Percentiles rank a stretch among this genome's conserved stretches.
Conservation (phyloP, 352 stramenopile genomes). For the Globisporangium nagaii region DNA sequence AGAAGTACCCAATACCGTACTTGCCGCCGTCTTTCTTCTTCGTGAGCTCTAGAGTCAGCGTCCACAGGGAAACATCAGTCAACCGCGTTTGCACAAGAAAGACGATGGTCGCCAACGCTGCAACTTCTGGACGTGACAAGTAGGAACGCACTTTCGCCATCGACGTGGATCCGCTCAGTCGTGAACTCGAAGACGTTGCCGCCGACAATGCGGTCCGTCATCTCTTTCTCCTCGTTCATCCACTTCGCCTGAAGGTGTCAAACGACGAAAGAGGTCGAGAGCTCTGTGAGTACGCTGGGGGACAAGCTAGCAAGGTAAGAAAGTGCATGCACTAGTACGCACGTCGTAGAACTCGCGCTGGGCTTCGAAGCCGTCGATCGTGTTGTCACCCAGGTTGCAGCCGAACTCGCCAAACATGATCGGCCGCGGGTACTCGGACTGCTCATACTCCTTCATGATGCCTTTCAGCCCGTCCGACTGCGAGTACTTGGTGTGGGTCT, state of each 20-base stretch:
- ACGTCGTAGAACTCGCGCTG: slow-evolving; percentile 44
- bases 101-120: too few species aligned
- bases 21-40: slow-evolving; percentile 31
- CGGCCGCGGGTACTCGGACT: slow-evolving; percentile 27
- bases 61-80: background rate
- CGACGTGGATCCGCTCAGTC: slow-evolving; percentile 55
- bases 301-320: too few species aligned
- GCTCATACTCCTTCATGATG: slow-evolving; percentile 43
- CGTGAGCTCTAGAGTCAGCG: slow-evolving; percentile 13
- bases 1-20: slow-evolving; percentile 46
- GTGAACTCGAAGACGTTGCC: slow-evolving; percentile 81
- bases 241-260: slow-evolving; percentile 55
- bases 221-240: slow-evolving; percentile 78
- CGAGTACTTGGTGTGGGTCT: slow-evolving; percentile 27
- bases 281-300: too few species aligned
- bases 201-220: slow-evolving; percentile 67
- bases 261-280: too few species aligned
- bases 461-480: slow-evolving; percentile 34
- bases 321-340: background rate
- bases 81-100: too few species aligned
- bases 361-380: slow-evolving; percentile 41
- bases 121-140: too few species aligned
- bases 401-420: slow-evolving; percentile 60
- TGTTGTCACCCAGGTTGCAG: slow-evolving; percentile 47
- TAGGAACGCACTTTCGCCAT: slow-evolving; percentile 9